A percentile compares a stretch with the other conserved stretches of the same genome.
Evolutionary conservation across 169 alveolate genomes (phyloP).

Genomic region (Plasmodium gaboni): DNA sequence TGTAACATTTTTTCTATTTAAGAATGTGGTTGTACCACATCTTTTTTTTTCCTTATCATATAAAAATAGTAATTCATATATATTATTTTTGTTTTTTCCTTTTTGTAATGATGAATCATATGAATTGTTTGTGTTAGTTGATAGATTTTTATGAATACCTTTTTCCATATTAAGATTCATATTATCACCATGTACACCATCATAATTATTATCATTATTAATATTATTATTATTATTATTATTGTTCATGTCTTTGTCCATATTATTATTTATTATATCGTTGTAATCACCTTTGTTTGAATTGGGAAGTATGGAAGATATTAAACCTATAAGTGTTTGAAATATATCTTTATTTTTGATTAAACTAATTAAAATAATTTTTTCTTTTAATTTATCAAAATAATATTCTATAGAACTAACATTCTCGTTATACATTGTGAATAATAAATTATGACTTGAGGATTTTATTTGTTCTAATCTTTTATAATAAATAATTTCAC

Average conservation of each 20-base stretch:
- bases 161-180: background rate
- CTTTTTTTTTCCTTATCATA: constrained; percentile 27
- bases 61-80: constrained; percentile 27
- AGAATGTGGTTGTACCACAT: constrained; percentile 15
- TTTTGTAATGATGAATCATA: no score
- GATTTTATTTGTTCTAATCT: constrained; percentile 51
- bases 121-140: no score
- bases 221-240: no score
- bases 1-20: constrained; percentile 45
- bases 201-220: no score
- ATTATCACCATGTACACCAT: no score
- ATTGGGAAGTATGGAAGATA: constrained; percentile 61
- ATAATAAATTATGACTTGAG: constrained; percentile 37
- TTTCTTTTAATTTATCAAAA: constrained; percentile 71
- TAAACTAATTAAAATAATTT: constrained; percentile 46
- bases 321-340: constrained; percentile 24
- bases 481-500: constrained; percentile 61
- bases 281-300: background rate
- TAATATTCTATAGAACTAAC: constrained; percentile 69
- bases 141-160: background rate
- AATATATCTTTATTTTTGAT: constrained; percentile 50
- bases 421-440: constrained; percentile 71
- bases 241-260: no score
- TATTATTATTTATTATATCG: no score
- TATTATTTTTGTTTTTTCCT: constrained; percentile 7